Base-by-base conservation (phyloP, 1,284 basidiomycete species). In the Thecaphora thlaspeos region DNA sequence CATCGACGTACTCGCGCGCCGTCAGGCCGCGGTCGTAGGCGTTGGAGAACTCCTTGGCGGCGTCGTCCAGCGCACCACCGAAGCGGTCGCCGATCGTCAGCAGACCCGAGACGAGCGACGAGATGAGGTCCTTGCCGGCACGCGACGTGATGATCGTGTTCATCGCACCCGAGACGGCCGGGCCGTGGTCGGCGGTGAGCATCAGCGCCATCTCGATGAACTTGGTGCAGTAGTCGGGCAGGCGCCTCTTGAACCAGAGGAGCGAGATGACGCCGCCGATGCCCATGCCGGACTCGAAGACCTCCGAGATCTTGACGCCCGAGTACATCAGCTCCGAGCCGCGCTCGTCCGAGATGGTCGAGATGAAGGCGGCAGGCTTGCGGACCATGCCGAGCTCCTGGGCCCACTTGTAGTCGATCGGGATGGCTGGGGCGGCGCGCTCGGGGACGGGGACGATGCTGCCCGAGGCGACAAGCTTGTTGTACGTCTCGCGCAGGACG, bases 321-420 rank as follows among this genome's bases (percentile, higher is more conserved):
- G 93, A 91, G 82, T 98, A 98, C 77, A 98, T 83, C 61, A 98
- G 85, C 83, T 98, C 95, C 80, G 96, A 92, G 3, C 94, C 94
- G 78, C 94, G 90, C 84, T 98, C 95, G 82, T 98, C 95, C 55
- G 92, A 96, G 81, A 98, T 98, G 69, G 95, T 97, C 48, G 93
- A 96, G 83, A 98, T 97, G 84, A 98, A 98, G 14, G 94, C 92
- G 41, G 94, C 93, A 38, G 94, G 94, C 83, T 97, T 97, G 78
- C 94, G 88, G 80, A 98, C 93, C 79, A 97, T 87, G 55, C 94
- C 94, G 55, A 97, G 88, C 82, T 97, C 94, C 83, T 83, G 80
- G 41, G 94, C 94, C 94, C 94, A 97, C 84, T 97, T 95, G 88
- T 97, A 98, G 83, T 98, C 94, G 90, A 97, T 94, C 24, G 94